Evolutionary conservation across 768 basidiomycete species (phyloP).

Genomic region (Lactarius hengduanensis): DNA sequence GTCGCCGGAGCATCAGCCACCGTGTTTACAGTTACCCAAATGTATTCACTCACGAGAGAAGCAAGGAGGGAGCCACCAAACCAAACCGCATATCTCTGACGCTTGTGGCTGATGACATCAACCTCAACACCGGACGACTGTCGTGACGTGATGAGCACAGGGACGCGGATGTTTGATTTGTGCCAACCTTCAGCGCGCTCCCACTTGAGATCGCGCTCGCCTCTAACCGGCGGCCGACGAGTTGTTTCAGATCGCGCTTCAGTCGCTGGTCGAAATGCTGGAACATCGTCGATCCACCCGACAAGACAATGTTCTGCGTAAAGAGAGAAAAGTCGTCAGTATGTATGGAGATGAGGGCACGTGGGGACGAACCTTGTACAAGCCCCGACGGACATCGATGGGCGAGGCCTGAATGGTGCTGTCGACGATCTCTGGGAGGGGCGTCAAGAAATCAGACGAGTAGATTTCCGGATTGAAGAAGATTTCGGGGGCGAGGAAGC

Average conservation of each 20-base stretch:
- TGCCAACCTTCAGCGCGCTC: slow-evolving; percentile 65
- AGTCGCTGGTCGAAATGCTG: slow-evolving; percentile 97
- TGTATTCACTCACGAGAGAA: slow-evolving; percentile 62
- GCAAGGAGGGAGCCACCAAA: slow-evolving; percentile 95
- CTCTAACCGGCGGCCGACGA: slow-evolving; percentile 89
- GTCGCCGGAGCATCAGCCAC: background rate
- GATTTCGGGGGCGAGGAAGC: slow-evolving; percentile 98
- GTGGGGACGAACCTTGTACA: slow-evolving; percentile 77
- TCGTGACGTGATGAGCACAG: slow-evolving; percentile 4
- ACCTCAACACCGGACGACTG: slow-evolving; percentile 97
- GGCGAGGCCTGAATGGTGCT: slow-evolving; percentile 93
- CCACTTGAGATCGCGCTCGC: slow-evolving; percentile 73
- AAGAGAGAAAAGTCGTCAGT: background rate
- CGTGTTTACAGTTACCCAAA: background rate
- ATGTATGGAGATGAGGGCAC: background rate
- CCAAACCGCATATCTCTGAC: slow-evolving; percentile 97
- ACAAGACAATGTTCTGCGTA: slow-evolving; percentile 88
- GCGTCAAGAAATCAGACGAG: slow-evolving; percentile 96
- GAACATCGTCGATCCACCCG: slow-evolving; percentile 99
- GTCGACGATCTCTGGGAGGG: slow-evolving; percentile 94
- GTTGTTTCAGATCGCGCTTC: slow-evolving; percentile 90
- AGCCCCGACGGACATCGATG: slow-evolving; percentile 93
- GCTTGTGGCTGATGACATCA: slow-evolving; percentile 97
- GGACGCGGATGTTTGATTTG: background rate
- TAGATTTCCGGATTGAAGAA: slow-evolving; percentile 99